Percentiles rank a stretch among this genome's conserved stretches.
Conservation (phyloP, 129 eudicot genomes). For the Helianthus annuus region HanXRQr2.0-SUNRISE NC_035436.2:194586411-194586910, state of each 20-base stretch:
- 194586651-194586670: no score
- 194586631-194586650: no score
- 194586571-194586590: no score
- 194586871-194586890: constrained; percentile 43
- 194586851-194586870: constrained; percentile 39
- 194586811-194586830: constrained; percentile 9
- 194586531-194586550: constrained; percentile 11
- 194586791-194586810: constrained; percentile 25
- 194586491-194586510: not conserved
- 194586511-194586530: constrained; percentile 16
- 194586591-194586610: no score
- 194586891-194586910: constrained; percentile 51
- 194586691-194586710: constrained; percentile 23
- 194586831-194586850: constrained; percentile 22
- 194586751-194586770: constrained; percentile 58
- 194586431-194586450: constrained; percentile 6
- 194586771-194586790: constrained; percentile 40
- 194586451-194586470: constrained; percentile 23
- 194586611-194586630: no score
- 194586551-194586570: not conserved
- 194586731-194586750: constrained; percentile 37
- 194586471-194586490: constrained; percentile 8
- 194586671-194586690: no score
- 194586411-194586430: constrained; percentile 10
- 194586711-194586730: constrained; percentile 44